phyloP scores from a whole-genome alignment of 2,329 filamentous ascomycete genomes.

The Phyllosticta citriasiana region DNA sequence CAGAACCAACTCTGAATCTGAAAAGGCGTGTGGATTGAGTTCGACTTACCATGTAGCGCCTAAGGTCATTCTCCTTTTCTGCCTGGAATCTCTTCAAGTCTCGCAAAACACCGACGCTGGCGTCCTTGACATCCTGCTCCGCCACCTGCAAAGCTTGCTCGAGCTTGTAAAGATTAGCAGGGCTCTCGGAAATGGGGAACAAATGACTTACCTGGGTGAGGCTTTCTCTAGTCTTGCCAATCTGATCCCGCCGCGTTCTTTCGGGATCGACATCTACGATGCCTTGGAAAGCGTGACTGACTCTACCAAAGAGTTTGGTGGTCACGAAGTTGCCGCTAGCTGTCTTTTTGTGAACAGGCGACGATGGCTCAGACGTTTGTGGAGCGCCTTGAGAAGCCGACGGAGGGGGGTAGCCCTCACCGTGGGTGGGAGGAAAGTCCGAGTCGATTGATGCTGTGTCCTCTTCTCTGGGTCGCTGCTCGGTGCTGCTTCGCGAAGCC shows the following conservation, averaged over 20 bases:
- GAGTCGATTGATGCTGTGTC: slow-evolving; percentile 90
- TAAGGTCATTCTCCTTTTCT: slow-evolving; percentile 91
- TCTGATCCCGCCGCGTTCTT: slow-evolving; percentile 79
- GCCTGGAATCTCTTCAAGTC: slow-evolving; percentile 87
- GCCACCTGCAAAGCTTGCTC: slow-evolving; percentile 85
- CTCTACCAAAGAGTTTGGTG: slow-evolving; percentile 83
- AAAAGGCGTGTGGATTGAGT: not conserved
- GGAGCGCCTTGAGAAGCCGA: slow-evolving; percentile 65
- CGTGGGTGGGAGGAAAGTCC: slow-evolving; percentile 85
- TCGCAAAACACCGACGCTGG: slow-evolving; percentile 75
- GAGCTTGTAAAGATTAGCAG: slow-evolving; percentile 43
- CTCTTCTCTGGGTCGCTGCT: slow-evolving; percentile 42
- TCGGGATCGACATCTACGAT: slow-evolving; percentile 96
- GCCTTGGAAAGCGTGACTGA: slow-evolving; percentile 91
- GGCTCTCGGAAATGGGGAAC: not conserved
- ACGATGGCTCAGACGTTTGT: slow-evolving; percentile 17
- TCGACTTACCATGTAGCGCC: slow-evolving; percentile 82
- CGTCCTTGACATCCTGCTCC: slow-evolving; percentile 86
- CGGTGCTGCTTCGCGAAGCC: slow-evolving; percentile 37
- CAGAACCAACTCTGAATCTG: not conserved
- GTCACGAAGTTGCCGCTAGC: slow-evolving; percentile 79
- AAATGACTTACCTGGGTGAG: slow-evolving; percentile 47
- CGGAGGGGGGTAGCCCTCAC: slow-evolving; percentile 55
- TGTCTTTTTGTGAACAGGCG: slow-evolving; percentile 59
- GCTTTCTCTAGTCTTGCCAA: slow-evolving; percentile 88